Evolutionary conservation across 2,329 filamentous ascomycete genomes (phyloP), one percentile per base, ranked within the genome.

Genomic region (Penicillium corylophilum): DNA sequence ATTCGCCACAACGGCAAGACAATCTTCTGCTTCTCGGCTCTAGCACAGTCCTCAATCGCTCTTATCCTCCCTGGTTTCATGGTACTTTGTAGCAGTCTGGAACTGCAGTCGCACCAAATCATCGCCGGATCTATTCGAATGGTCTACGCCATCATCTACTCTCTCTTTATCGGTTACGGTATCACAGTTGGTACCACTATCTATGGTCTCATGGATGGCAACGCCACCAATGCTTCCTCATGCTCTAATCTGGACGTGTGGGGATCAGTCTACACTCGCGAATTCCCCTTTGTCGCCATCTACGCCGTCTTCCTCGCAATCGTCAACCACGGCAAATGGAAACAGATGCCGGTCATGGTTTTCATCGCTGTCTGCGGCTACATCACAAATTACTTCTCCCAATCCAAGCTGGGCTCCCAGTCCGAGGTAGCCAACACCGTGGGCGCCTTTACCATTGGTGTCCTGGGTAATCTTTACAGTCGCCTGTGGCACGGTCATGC

Each of bases 311-410:
- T 86, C 65, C 80, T 93, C 44, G 87, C 87, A 54, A 79, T 92
- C 61, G 86, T 93, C 70, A 92, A 93, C 71, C 89, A 94, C 59
- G 88, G 88, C 50, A 91, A 91, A 71, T 90, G 82, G 82, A 86
- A 83, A 62, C 89, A 94, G 66, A 82, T 87, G 40, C 89, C 89
- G 0, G 79, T 89, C 54, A 94, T 94, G 89, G 73, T 89, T 2
- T 43, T 83, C 57, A 92, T 95, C 63, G 83, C 89, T 0, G 77
- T 91, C 29, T 82, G 82, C 1, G 90, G 90, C 6, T 95, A 89
- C 68, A 76, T 86, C 13, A 87, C 90, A 62, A 94, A 89, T 70
- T 89, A 83, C 72, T 92, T 89, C 71, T 84, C 82, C n/a, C 81
- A 82, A 16, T 77, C 80, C 33, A 83, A 82, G 58, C 90, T 94